phyloP scores from a whole-genome alignment of 495 filamentous ascomycete species.

The Penicillium taxi region DNA sequence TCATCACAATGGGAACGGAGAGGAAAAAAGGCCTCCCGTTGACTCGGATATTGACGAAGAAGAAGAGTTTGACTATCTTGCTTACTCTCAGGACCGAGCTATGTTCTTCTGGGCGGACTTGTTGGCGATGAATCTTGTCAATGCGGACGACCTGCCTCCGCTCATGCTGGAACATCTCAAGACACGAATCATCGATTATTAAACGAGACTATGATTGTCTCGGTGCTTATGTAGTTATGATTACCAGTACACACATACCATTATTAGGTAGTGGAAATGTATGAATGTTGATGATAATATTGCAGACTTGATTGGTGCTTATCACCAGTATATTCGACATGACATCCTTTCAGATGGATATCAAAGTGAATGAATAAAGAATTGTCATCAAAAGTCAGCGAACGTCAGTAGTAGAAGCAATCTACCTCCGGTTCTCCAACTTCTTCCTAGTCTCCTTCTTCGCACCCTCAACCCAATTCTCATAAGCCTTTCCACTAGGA shows the following conservation, averaged over 20 bases:
- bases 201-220: constrained; percentile 8
- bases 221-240: constrained; percentile 17
- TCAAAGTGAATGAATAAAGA: neutral
- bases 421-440: constrained; percentile 39
- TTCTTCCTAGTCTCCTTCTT: constrained; percentile 63
- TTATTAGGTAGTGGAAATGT: constrained; percentile 3
- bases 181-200: constrained; percentile 48
- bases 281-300: constrained; percentile 3
- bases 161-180: constrained; percentile 51
- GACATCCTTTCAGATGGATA: neutral
- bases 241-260: constrained; percentile 18
- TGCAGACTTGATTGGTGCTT: too few species aligned
- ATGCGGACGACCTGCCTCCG: constrained; percentile 63
- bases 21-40: constrained; percentile 10
- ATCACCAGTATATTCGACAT: neutral
- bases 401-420: neutral
- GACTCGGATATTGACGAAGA: constrained; percentile 33
- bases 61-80: constrained; percentile 84
- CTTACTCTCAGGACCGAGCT: constrained; percentile 83
- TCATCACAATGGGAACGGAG: constrained; percentile 5
- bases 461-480: constrained; percentile 71
- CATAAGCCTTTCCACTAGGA: constrained; percentile 49
- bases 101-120: constrained; percentile 91
- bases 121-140: constrained; percentile 60
- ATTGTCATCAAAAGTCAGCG: neutral